phyloP scores from a whole-genome alignment of 1,284 basidiomycete genomes.

The Fomitiporia mediterranea region DNA sequence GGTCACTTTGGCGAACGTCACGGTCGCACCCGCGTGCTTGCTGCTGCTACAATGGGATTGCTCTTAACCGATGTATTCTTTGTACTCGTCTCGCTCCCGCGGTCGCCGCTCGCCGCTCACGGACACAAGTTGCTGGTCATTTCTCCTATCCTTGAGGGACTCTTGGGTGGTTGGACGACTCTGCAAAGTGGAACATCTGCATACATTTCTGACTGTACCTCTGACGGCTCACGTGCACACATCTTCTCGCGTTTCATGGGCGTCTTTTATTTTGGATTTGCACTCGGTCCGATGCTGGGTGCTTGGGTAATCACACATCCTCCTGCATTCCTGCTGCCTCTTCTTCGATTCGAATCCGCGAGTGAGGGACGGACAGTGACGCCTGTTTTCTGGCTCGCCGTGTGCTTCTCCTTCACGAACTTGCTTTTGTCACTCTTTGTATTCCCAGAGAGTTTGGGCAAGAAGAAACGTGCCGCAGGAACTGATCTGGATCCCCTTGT shows the following conservation, averaged over 20 bases:
- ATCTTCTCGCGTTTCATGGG: conserved; percentile 79
- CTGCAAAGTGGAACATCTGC: conserved; percentile 76
- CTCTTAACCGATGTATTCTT: conserved; percentile 76
- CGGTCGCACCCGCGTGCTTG: conserved; percentile 75
- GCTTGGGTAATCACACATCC: conserved; percentile 63
- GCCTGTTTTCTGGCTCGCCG: conserved; percentile 56
- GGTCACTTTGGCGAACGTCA: conserved; percentile 74
- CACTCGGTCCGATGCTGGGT: conserved; percentile 69
- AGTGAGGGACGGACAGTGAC: conserved; percentile 37
- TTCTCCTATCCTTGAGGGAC: conserved; percentile 78
- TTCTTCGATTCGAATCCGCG: conserved; percentile 20
- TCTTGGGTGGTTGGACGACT: conserved; percentile 83
- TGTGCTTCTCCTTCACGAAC: conserved; percentile 43
- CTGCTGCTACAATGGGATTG: conserved; percentile 64
- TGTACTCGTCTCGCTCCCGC: conserved; percentile 71
- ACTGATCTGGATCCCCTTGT: conserved; percentile 27
- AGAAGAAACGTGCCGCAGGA: conserved; percentile 37
- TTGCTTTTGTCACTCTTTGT: conserved; percentile 51
- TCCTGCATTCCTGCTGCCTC: conserved; percentile 34
- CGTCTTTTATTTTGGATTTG: conserved; percentile 66
- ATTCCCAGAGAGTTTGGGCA: conserved; percentile 58
- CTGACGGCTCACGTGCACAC: conserved; percentile 74
- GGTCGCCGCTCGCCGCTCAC: conserved; percentile 57
- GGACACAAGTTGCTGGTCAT: conserved; percentile 73
- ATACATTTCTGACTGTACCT: conserved; percentile 81